phyloP scores from a whole-genome alignment of 805 yeast species.

The Torulaspora maleeae region DNA sequence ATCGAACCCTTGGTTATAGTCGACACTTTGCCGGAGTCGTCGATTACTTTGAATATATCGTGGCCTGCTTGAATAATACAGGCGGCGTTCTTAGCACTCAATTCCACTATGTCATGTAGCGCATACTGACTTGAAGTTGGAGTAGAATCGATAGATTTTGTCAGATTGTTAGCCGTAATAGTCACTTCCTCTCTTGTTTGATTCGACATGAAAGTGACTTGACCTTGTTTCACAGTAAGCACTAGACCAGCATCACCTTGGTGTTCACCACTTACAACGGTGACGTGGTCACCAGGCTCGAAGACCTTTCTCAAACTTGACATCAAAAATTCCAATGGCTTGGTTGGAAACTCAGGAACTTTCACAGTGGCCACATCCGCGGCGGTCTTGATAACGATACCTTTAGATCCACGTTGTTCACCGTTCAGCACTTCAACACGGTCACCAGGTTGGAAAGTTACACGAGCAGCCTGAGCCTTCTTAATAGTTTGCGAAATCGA shows the following conservation, averaged over 20 bases:
- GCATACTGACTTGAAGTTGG: conserved; percentile 73
- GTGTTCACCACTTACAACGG: conserved; percentile 87
- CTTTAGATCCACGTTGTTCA: conserved; percentile 87
- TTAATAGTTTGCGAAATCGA: conserved; percentile 84
- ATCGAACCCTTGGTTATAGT: conserved; percentile 77
- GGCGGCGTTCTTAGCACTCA: conserved; percentile 82
- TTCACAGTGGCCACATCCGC: conserved; percentile 55
- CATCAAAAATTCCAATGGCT: conserved; percentile 73
- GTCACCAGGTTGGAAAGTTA: conserved; percentile 86
- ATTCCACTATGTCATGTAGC: conserved; percentile 82
- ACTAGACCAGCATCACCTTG: conserved; percentile 93
- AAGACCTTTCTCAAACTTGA: conserved; percentile 80
- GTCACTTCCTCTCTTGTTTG: conserved; percentile 84
- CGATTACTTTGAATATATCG: conserved; percentile 72
- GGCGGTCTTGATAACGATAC: conserved; percentile 64
- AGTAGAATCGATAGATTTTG: conserved; percentile 87
- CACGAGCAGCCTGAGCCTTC: conserved; percentile 49
- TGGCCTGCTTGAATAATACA: conserved; percentile 87
- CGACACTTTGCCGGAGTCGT: conserved; percentile 73
- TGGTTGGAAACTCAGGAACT: conserved; percentile 45
- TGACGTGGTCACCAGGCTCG: conserved; percentile 89
- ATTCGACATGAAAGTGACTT: conserved; percentile 85
- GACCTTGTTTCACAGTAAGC: conserved; percentile 72
- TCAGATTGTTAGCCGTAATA: conserved; percentile 86
- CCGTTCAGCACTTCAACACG: conserved; percentile 87